Evolutionary conservation across 768 basidiomycete species (phyloP), one percentile per base, ranked within the genome.

Genomic region (Sporobolomyces phaffii): DNA sequence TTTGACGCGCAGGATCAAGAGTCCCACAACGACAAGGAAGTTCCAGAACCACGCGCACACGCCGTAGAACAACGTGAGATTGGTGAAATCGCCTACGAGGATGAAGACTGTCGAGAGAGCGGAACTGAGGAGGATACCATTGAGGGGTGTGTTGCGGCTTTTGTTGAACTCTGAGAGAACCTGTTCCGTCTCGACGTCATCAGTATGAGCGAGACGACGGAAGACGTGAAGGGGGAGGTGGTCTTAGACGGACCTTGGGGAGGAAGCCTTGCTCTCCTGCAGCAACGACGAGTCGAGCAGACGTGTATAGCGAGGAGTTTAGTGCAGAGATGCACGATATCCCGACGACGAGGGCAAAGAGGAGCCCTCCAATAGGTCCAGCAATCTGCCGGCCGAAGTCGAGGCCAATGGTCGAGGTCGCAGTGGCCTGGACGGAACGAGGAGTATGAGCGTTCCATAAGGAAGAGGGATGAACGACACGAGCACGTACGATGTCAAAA

Each of bases 251-350:
- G 5, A 57, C 54, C 9, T 84, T 81, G 0, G 94, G 94, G 31
- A 99, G 82, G 77, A 88, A 93, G 20, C 86, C 84, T 78, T 97
- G 92, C 72, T 86, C 84, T 26, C 90, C 89, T 10, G 94, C 91
- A 15, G 88, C 89, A 67, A 86, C 91, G 44, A 99, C 87, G 36
- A 99, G 81, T 33, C 89, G 84, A n/a, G 64, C 56, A 0, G 65
- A 68, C 8, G 70, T 72, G 53, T 68, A 72, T 10, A 72, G 29
- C 0, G 60, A 60, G 0, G 63, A 65, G 76, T 96, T 94, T 58
- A 99, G 78, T 2, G 96, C 91, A 22, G 94, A 94, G 71, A 99
- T 91, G 76, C 91, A 96, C 4, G 92, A 96, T 64, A 97, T 82
- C 1, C 91, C 90, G 18, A 99, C 94, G 83, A 91, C 85, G 56